Evolutionary conservation across 2,329 filamentous ascomycete species (phyloP).

Genomic region (Xylaria multiplex): DNA sequence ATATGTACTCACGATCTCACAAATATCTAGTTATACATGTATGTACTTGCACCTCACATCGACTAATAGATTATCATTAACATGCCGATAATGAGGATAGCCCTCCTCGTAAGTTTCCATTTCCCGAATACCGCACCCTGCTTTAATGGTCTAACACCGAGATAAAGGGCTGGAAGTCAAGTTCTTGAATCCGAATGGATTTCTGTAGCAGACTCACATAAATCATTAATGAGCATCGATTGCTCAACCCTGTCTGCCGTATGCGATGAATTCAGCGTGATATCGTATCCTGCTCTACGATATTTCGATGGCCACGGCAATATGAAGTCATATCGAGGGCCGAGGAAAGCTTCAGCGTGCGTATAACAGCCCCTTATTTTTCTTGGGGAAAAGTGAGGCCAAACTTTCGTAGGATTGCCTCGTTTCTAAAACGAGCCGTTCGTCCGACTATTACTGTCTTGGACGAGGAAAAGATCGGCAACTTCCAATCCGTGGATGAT

Average conservation of each 20-base stretch:
- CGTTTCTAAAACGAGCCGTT: slow-evolving; percentile 46
- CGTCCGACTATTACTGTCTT: slow-evolving; percentile 45
- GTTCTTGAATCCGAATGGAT: slow-evolving; percentile 53
- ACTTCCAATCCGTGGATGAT: slow-evolving; percentile 53
- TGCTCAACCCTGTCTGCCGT: slow-evolving; percentile 51
- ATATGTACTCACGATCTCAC: slow-evolving; percentile 11
- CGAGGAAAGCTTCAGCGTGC: slow-evolving; percentile 53
- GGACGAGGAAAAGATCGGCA: slow-evolving; percentile 36
- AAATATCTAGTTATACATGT: slow-evolving; percentile 40
- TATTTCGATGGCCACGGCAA: slow-evolving; percentile 52
- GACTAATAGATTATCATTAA: slow-evolving; percentile 6
- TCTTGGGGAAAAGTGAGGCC: background rate
- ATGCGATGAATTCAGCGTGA: slow-evolving; percentile 55
- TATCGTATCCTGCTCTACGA: slow-evolving; percentile 59
- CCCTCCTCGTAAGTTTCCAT: slow-evolving; percentile 43
- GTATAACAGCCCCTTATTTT: slow-evolving; percentile 28
- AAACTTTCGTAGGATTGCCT: slow-evolving; percentile 47
- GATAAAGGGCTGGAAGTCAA: slow-evolving; percentile 47
- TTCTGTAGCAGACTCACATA: slow-evolving; percentile 24
- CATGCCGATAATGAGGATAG: slow-evolving; percentile 31
- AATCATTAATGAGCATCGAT: slow-evolving; percentile 52
- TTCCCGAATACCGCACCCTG: background rate
- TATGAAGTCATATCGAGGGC: slow-evolving; percentile 56
- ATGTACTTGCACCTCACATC: slow-evolving; percentile 11
- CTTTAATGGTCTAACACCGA: background rate